Evolutionary conservation across 1,139 yeast species (phyloP), one percentile per base, ranked within the genome.

Genomic region (Candida sp.): DNA sequence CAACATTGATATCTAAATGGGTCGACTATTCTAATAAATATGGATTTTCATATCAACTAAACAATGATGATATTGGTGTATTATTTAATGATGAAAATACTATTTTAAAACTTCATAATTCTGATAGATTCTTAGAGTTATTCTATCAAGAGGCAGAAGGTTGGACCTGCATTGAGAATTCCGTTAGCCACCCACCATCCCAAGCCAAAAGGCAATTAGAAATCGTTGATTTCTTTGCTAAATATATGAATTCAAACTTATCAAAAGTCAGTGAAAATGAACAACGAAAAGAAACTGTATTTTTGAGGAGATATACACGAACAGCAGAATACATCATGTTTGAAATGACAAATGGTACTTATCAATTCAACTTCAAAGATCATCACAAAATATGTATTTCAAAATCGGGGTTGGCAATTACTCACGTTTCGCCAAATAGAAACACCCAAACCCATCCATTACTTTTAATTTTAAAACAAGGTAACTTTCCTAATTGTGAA

Each of bases 21-120:
- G 99, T 95, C 27, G 99, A 95, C 63, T 93, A 93, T 62, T 87
- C 97, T 35, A 90, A 91, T 68, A 89, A 87, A 60, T 95, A 91
- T 64, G 99, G 99, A 0, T 86, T 95, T 57, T 88, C 97, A 5
- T 93, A 93, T 63, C 97, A 93, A 62, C 70, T 93, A 44, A 87
- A 93, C 30, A 87, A 91, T 45, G 95, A 90, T 48, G 89, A 87
- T 53, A 87, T 89, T 48, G 98, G 98, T n/a, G 97, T 90, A 7
- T 73, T 87, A 46, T 90, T 89, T 64, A 87, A 88, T 55, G 93
- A 87, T 56, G 87, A 87, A 29, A 83, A 87, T 45, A 85, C 96
- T 7, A 79, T 90, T 52, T 73, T 90, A 48, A 84, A 87, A 61
- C 75, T 81, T 43, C 79, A 82, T 41, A 82, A 81, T 57, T 78